Base-by-base conservation (phyloP, 176 grass and related monocot species). In the Eragrostis nindensis region DNA sequence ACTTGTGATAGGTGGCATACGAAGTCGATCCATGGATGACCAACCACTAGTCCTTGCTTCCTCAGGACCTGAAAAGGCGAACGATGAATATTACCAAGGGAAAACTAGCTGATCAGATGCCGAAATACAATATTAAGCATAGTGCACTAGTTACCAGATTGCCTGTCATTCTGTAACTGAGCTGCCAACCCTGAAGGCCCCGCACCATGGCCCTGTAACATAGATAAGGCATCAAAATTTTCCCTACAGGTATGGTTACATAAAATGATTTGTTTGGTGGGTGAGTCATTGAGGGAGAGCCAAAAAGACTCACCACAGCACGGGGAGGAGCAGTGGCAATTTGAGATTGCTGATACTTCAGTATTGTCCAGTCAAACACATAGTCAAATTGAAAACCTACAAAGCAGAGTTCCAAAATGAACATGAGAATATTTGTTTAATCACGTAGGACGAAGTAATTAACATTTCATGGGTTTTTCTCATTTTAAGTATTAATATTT, bases 371-470 rank as follows among this genome's bases (percentile, higher is more conserved):
- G 83, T 99, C 97, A 88, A 99, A 99, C 18, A 96, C 93, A 71
- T 96, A 99, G 62, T 99, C 97, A 86, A 96, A 96, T 85, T 99
- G 97, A 93, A 99, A 99, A 74, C 95, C 95, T 98, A 81, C 46
- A 89, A 75, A 80, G 70, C 30, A 84, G 32, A 71, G 79, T 71
- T 80, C 46, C 55, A 70, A 71, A 26, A 83, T 55, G 11, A 80
- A 26, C 24, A 79, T 41, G 30, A 66, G 32, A 8, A 19, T 1
- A 16, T 67, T 68, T 27, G 38, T 52, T 50, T 32, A 8, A 26
- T 39, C 19, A 19, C 1, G 14, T 50, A 78, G 11, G 19, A 6
- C 2, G 6, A 8, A 24, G 82, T 6, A 70, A 69, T 1, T 15
- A 62, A 14, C 6, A 10, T 17, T 57, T 57, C 54, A 57, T 57